phyloP scores from a whole-genome alignment of 768 basidiomycete species.

The Agaricus blazei region DNA sequence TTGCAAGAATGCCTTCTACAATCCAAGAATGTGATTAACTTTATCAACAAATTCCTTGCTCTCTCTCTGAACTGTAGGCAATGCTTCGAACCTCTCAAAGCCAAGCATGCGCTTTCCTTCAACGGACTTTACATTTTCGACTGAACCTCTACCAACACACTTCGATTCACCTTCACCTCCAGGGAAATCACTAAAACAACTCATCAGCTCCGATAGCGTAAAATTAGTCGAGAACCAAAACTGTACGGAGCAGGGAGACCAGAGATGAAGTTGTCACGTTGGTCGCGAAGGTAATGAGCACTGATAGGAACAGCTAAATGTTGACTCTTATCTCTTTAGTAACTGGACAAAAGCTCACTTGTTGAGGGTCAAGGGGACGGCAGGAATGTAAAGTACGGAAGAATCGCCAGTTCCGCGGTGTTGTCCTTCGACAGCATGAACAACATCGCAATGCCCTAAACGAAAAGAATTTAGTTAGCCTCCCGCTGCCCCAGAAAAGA shows the following conservation, averaged over 20 bases:
- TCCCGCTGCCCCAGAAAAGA: neutral
- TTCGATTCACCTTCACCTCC: slow-evolving; percentile 45
- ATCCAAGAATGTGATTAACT: slow-evolving; percentile 17
- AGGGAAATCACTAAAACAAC: slow-evolving; percentile 34
- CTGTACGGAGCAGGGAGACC: slow-evolving; percentile 49
- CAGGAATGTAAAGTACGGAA: slow-evolving; percentile 53
- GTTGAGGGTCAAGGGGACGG: slow-evolving; percentile 43
- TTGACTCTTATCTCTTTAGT: neutral
- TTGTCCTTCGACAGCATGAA: slow-evolving; percentile 49
- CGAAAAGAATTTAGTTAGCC: slow-evolving; percentile 31
- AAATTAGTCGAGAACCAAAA: neutral
- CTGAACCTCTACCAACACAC: slow-evolving; percentile 33
- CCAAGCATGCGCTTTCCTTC: slow-evolving; percentile 39
- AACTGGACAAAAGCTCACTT: slow-evolving; percentile 49
- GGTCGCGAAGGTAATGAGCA: slow-evolving; percentile 43
- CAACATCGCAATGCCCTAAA: slow-evolving; percentile 57
- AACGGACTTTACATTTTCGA: slow-evolving; percentile 24
- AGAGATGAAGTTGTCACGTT: slow-evolving; percentile 38
- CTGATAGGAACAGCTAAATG: slow-evolving; percentile 19
- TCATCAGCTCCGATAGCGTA: neutral
- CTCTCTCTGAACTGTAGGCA: neutral
- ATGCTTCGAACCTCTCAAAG: slow-evolving; percentile 28
- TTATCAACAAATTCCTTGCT: slow-evolving; percentile 11
- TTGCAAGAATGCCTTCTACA: neutral
- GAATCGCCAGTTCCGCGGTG: slow-evolving; percentile 46